Evolutionary conservation across 495 filamentous ascomycete genomes (phyloP).

Genomic region (Ascodesmis nigricans): DNA sequence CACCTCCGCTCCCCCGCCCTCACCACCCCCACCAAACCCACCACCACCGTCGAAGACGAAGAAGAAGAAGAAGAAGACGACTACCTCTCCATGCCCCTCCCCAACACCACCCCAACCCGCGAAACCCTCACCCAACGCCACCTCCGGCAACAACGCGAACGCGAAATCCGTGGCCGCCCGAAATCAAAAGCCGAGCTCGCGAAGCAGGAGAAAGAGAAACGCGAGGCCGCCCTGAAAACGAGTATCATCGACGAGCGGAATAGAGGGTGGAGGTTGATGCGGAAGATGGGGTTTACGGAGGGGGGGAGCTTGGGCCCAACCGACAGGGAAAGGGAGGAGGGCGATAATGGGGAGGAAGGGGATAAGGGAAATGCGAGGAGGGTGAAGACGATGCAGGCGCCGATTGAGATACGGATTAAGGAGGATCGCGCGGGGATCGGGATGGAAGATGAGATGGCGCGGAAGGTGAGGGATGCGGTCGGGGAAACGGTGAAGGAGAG

Average conservation of each 20-base stretch:
- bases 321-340: constrained; percentile 5
- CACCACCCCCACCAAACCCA: no score
- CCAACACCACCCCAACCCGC: constrained; percentile 17
- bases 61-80: no score
- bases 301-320: constrained; percentile 41
- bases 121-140: constrained; percentile 38
- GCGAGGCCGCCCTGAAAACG: constrained; percentile 50
- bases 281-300: constrained; percentile 71
- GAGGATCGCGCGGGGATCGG: constrained; percentile 76
- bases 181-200: constrained; percentile 70
- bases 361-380: no score
- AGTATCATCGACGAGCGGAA: constrained; percentile 38
- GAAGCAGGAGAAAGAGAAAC: constrained; percentile 40
- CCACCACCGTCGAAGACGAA: no score
- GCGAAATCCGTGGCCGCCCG: constrained; percentile 34
- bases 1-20: no score
- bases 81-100: constrained; percentile 41
- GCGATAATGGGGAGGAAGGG: constrained; percentile 27
- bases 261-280: constrained; percentile 91
- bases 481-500: constrained; percentile 41
- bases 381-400: no score
- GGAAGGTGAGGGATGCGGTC: constrained; percentile 47
- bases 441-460: constrained; percentile 56
- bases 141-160: constrained; percentile 30
- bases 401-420: constrained; percentile 47